Conservation (phyloP, 129 eudicot species). For the Saposhnikovia divaricata region DNA sequence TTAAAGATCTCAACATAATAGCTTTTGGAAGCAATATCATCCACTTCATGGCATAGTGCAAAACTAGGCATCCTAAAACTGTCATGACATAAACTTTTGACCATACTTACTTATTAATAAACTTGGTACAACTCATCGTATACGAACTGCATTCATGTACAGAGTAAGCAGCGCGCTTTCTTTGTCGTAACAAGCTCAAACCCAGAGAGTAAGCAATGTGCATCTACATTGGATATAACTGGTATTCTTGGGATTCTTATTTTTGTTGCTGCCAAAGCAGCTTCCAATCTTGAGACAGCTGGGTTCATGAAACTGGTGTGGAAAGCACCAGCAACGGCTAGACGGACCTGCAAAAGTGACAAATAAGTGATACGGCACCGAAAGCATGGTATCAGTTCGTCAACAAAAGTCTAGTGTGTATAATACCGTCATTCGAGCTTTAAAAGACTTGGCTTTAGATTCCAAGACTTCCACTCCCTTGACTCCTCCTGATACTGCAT, state of each 20-base stretch:
- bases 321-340: conserved; percentile 92
- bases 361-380: not conserved
- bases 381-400: not conserved
- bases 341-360: conserved; percentile 57
- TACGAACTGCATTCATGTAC: no score
- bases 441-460: conserved; percentile 91
- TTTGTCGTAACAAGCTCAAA: no score
- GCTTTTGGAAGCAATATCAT: no score
- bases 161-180: no score
- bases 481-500: conserved; percentile 92
- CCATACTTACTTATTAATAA: no score
- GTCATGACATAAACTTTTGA: no score
- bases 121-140: no score
- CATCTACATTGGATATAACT: conserved; percentile 90
- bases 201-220: no score
- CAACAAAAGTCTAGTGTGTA: not conserved
- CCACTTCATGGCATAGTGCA: no score
- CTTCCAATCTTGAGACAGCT: conserved; percentile 86
- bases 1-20: no score
- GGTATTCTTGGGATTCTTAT: conserved; percentile 78
- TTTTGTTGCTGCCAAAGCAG: conserved; percentile 78
- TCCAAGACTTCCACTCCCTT: conserved; percentile 94
- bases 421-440: conserved; percentile 94
- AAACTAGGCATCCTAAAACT: no score
- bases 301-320: conserved; percentile 91